A percentile compares a stretch with the other conserved stretches of the same genome.
These are phyloP conservation scores for Neofusicoccum ribis DNA, from an alignment of 2,329 filamentous ascomycete genomes.

Conservation along the genomic window DNA sequence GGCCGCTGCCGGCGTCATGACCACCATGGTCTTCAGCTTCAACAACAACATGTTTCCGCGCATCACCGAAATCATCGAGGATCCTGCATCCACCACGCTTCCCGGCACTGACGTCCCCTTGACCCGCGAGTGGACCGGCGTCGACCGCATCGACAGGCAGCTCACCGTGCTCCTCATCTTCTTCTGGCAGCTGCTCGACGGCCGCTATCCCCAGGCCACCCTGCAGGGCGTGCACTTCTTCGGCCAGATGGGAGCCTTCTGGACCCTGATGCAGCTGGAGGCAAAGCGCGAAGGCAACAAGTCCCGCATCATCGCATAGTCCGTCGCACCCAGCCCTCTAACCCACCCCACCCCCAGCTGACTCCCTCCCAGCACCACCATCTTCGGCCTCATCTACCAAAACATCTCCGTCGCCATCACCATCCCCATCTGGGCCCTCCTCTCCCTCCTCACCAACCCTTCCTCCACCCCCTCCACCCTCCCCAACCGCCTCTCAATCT, in stretches of 20 bases:
- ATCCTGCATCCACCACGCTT: slow-evolving; percentile 25
- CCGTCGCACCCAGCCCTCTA: not conserved
- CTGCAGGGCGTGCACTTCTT: slow-evolving; percentile 13
- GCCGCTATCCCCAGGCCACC: not conserved
- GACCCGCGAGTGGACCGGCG: slow-evolving; percentile 4
- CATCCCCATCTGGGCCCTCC: slow-evolving; percentile 7
- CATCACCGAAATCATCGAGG: slow-evolving; percentile 45
- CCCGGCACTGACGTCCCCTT: slow-evolving; percentile 3
- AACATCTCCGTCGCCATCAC: slow-evolving; percentile 15
- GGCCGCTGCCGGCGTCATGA: not conserved
- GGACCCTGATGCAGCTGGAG: slow-evolving; percentile 9
- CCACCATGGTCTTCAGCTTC: slow-evolving; percentile 9
- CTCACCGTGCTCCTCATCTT: slow-evolving; percentile 4
- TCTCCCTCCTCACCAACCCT: slow-evolving; percentile 4
- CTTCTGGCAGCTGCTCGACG: slow-evolving; percentile 14
- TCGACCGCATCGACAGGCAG: slow-evolving; percentile 2
- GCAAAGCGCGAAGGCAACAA: slow-evolving; percentile 3
- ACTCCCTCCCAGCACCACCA: not conserved
- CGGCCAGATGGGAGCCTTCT: slow-evolving; percentile 15
- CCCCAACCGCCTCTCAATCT: too few relatives aligned
- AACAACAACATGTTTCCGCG: slow-evolving; percentile 53
- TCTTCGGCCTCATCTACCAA: slow-evolving; percentile 14
- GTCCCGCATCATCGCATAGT: slow-evolving; percentile 4
- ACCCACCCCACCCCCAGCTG: not conserved
- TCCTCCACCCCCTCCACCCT: not conserved